Evolutionary conservation across 2,329 filamentous ascomycete species (phyloP).

Genomic region (Fusarium liriodendri): DNA sequence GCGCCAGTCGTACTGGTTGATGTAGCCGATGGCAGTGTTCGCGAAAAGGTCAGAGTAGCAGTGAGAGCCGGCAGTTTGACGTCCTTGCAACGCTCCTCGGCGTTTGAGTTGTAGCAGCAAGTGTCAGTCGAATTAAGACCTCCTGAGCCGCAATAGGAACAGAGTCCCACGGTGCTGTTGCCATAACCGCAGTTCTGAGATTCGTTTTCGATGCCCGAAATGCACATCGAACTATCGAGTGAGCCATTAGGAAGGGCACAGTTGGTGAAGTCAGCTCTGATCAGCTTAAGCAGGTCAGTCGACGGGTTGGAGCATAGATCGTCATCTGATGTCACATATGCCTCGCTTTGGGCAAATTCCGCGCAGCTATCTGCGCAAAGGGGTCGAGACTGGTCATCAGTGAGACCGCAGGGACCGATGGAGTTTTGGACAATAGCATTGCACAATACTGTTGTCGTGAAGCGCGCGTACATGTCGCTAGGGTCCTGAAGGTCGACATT

Average conservation of each 20-base stretch:
- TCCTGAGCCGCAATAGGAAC: slow-evolving; percentile 85
- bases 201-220: slow-evolving; percentile 83
- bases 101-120: slow-evolving; percentile 87
- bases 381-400: slow-evolving; percentile 73
- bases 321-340: slow-evolving; percentile 80
- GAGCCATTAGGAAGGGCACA: slow-evolving; percentile 87
- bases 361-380: slow-evolving; percentile 92
- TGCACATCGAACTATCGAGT: slow-evolving; percentile 77
- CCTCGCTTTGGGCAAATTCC: slow-evolving; percentile 88
- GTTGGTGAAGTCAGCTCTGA: slow-evolving; percentile 91
- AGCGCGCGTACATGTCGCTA: slow-evolving; percentile 88
- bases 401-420: slow-evolving; percentile 73
- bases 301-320: slow-evolving; percentile 77
- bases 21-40: slow-evolving; percentile 53
- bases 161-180: slow-evolving; percentile 78
- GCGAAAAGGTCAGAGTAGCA: slow-evolving; percentile 72
- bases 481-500: slow-evolving; percentile 82
- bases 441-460: slow-evolving; percentile 91
- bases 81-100: slow-evolving; percentile 76
- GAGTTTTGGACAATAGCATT: slow-evolving; percentile 96
- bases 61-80: slow-evolving; percentile 84
- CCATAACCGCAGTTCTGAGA: slow-evolving; percentile 87
- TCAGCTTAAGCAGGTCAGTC: slow-evolving; percentile 76
- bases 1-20: slow-evolving; percentile 33
- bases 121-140: slow-evolving; percentile 94